These are phyloP conservation scores for Metschnikowia henanensis DNA, from an alignment of 805 yeast genomes.

Conservation along the genomic window DNA sequence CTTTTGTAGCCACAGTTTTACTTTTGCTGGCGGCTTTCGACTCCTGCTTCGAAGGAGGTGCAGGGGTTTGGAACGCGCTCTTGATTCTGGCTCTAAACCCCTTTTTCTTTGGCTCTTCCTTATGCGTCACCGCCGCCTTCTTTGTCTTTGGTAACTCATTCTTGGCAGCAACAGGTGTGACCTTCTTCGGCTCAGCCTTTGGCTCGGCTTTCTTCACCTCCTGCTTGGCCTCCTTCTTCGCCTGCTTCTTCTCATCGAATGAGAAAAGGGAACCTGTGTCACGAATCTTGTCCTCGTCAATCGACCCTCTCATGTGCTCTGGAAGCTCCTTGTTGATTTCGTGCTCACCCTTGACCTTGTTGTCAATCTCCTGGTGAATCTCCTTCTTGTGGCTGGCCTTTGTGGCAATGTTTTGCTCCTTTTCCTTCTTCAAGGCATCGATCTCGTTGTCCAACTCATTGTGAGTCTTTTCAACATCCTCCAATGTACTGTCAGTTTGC, in stretches of 20 bases:
- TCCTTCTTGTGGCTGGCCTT: slow-evolving; percentile 37
- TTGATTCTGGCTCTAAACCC: slow-evolving; percentile 19
- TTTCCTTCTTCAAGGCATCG: slow-evolving; percentile 42
- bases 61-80: slow-evolving; percentile 11
- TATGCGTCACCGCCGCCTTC: slow-evolving; percentile 1
- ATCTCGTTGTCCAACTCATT: slow-evolving; percentile 43
- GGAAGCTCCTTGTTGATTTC: slow-evolving; percentile 51
- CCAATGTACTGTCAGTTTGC: slow-evolving; percentile 25
- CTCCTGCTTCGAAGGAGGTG: slow-evolving; percentile 1
- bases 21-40: too few relatives aligned
- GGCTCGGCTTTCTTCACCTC: slow-evolving; percentile 1
- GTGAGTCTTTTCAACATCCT: slow-evolving; percentile 27
- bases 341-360: slow-evolving; percentile 46
- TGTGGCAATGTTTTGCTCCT: slow-evolving; percentile 32
- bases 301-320: slow-evolving; percentile 45
- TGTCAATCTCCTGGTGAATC: slow-evolving; percentile 30
- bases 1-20: neutral
- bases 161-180: neutral
- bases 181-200: neutral
- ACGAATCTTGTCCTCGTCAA: slow-evolving; percentile 35
- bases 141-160: neutral
- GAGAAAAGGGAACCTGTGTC: slow-evolving; percentile 43
- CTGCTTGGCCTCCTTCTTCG: slow-evolving; percentile 8
- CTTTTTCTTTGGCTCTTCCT: slow-evolving; percentile 10
- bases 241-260: slow-evolving; percentile 23